phyloP scores from a whole-genome alignment of 768 basidiomycete species.

The Pholiota conissans region DNA sequence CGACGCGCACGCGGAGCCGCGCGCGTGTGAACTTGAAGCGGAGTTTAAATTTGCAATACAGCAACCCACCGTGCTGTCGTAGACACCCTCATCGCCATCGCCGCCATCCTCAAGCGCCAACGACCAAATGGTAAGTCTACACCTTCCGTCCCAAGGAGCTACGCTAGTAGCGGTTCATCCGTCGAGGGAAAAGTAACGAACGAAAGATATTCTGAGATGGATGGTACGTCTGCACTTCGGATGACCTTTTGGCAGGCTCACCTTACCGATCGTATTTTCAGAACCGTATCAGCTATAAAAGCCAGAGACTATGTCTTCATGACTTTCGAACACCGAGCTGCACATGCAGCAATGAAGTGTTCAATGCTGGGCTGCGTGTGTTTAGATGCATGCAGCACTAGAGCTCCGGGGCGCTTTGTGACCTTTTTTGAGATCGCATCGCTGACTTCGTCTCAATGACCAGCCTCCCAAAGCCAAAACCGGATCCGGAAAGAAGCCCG shows the following conservation, averaged over 20 bases:
- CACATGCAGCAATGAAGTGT: conserved; percentile 16
- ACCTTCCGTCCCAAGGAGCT: conserved; percentile 33
- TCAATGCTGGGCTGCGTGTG: conserved; percentile 24
- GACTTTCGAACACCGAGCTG: conserved; percentile 37
- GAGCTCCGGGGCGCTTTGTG: conserved; percentile 52
- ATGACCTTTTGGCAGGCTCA: conserved; percentile 28
- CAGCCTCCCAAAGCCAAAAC: conserved; percentile 80
- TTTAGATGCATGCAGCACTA: conserved; percentile 29
- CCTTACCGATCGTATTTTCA: conserved; percentile 7
- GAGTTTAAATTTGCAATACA: conserved; percentile 12
- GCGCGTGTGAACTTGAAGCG: conserved; percentile 15
- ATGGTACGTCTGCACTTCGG: conserved; percentile 47
- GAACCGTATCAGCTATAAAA: conserved; percentile 28
- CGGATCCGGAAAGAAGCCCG: conserved; percentile 80
- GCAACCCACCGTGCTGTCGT: background rate
- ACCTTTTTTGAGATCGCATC: conserved; percentile 29
- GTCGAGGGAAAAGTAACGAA: conserved; percentile 21
- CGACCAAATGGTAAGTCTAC: conserved; percentile 54
- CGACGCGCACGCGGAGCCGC: background rate
- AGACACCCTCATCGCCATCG: conserved; percentile 12
- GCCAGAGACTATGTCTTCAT: conserved; percentile 12
- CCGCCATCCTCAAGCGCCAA: conserved; percentile 39
- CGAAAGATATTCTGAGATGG: conserved; percentile 36
- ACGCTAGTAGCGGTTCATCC: conserved; percentile 36
- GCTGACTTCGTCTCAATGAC: conserved; percentile 87